These are phyloP conservation scores for Ogataea henricii DNA, from an alignment of 805 yeast genomes.

Conservation along the genomic window DNA sequence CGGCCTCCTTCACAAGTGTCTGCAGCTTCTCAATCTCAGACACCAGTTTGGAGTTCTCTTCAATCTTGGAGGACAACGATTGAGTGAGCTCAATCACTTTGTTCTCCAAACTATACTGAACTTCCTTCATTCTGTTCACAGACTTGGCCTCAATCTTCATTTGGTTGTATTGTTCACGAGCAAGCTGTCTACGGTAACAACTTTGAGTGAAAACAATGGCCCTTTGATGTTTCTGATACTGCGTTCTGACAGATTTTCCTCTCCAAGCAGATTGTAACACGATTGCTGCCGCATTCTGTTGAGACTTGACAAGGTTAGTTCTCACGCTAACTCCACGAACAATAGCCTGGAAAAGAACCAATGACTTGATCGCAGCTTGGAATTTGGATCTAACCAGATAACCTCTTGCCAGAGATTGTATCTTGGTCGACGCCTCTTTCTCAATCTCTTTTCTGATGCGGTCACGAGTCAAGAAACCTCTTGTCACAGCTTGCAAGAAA, in stretches of 20 bases:
- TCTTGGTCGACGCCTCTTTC: conserved; percentile 59
- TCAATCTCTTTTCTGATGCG: conserved; percentile 58
- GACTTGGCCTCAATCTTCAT: conserved; percentile 89
- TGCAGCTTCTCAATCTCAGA: conserved; percentile 59
- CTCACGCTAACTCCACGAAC: conserved; percentile 59
- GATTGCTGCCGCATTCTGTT: conserved; percentile 64
- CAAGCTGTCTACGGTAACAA: conserved; percentile 72
- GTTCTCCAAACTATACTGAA: conserved; percentile 90
- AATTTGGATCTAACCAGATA: conserved; percentile 46
- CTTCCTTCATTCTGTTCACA: conserved; percentile 85
- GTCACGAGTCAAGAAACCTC: conserved; percentile 63
- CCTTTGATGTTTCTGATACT: conserved; percentile 46
- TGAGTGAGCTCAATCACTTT: conserved; percentile 97
- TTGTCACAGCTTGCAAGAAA: conserved; percentile 58
- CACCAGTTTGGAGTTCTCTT: conserved; percentile 75
- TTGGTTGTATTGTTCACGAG: conserved; percentile 60
- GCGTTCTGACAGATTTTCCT: conserved; percentile 61
- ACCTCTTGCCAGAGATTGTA: conserved; percentile 72
- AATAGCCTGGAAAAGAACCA: conserved; percentile 47
- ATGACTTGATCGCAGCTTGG: conserved; percentile 38
- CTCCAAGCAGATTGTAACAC: conserved; percentile 74
- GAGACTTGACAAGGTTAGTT: conserved; percentile 47
- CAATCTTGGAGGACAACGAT: conserved; percentile 72
- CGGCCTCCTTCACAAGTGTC: conserved; percentile 53
- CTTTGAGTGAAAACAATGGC: conserved; percentile 77